A percentile compares a stretch with the other conserved stretches of the same genome.
These are phyloP conservation scores for Pichia sporocuriosa DNA, from an alignment of 805 yeast species.

Conservation along the genomic window DNA sequence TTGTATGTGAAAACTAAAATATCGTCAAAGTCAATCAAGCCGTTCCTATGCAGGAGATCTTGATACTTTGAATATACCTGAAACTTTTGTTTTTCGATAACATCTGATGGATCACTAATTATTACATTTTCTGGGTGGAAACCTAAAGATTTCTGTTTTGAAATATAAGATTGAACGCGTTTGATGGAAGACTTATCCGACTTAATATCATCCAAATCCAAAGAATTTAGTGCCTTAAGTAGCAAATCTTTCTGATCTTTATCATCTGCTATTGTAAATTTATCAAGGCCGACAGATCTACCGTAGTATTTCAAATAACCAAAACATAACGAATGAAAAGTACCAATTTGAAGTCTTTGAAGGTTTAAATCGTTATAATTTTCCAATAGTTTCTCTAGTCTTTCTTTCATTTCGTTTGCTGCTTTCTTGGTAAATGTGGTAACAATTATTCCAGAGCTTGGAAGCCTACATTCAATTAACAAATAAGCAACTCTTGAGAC, in stretches of 20 bases:
- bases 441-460: constrained; percentile 63
- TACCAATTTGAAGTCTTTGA: constrained; percentile 61
- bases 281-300: constrained; percentile 34
- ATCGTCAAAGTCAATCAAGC: constrained; percentile 77
- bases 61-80: constrained; percentile 50
- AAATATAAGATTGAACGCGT: constrained; percentile 39
- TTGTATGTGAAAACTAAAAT: constrained; percentile 50
- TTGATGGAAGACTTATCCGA: constrained; percentile 34
- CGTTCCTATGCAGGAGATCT: constrained; percentile 33
- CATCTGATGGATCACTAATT: constrained; percentile 17
- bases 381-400: constrained; percentile 39
- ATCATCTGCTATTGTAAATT: constrained; percentile 56
- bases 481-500: constrained; percentile 73
- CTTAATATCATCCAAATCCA: constrained; percentile 7
- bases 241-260: constrained; percentile 48
- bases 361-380: constrained; percentile 28
- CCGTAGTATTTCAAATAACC: constrained; percentile 55
- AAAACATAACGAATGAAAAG: constrained; percentile 81
- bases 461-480: constrained; percentile 41
- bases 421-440: constrained; percentile 94
- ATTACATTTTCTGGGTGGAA: constrained; percentile 34
- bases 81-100: constrained; percentile 28
- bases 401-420: constrained; percentile 71
- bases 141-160: constrained; percentile 51
- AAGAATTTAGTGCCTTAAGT: constrained; percentile 17